Evolutionary conservation across 2,329 filamentous ascomycete genomes (phyloP), one percentile per base, ranked within the genome.

Genomic region (Beauveria pseudobassiana): DNA sequence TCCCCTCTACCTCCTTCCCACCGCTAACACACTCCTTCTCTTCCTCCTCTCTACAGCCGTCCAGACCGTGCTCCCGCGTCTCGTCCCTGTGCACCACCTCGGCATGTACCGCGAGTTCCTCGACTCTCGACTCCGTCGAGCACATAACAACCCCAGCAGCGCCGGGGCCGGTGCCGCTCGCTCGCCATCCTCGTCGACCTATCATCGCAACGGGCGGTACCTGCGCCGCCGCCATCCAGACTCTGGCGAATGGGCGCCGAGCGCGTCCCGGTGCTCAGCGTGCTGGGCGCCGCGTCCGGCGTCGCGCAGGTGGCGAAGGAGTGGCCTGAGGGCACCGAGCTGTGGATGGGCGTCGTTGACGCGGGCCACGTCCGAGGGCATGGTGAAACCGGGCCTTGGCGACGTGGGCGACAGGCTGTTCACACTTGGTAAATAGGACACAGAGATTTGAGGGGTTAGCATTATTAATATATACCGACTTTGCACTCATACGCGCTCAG

Each of bases 191-290:
- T 97, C 60, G 84, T 96, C 53, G 93, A 98, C 72, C 93, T 3
- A 85, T 98, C 67, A 96, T 98, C 71, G 95, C 93, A 1, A 98
- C 95, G 0, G 93, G 93, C 43, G 91, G 91, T 1, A 98, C 93
- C 3, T 90, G 90, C 63, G 88, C 86, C 34, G 93, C 93, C 0
- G 93, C 93, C 5, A 96, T 98, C 70, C 89, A 95, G 71, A 92
- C 91, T 0, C 79, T 98, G 84, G 82, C 59, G 93, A 98, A 71
- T 98, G 93, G 93, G 93, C 30, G 91, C 92, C n/a, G 82, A 88
- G 76, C 82, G 84, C 63, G 86, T 98, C 61, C 77, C 96, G 48
- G 84, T 96, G 46, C 76, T 96, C 30, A 83, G 85, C 50, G 83
- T 98, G 28, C 73, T 97, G 30, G 91, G 85, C 1, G 91, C 90